Evolutionary conservation across 2,329 filamentous ascomycete species (phyloP).

Genomic region (Cladosporium sp.): DNA sequence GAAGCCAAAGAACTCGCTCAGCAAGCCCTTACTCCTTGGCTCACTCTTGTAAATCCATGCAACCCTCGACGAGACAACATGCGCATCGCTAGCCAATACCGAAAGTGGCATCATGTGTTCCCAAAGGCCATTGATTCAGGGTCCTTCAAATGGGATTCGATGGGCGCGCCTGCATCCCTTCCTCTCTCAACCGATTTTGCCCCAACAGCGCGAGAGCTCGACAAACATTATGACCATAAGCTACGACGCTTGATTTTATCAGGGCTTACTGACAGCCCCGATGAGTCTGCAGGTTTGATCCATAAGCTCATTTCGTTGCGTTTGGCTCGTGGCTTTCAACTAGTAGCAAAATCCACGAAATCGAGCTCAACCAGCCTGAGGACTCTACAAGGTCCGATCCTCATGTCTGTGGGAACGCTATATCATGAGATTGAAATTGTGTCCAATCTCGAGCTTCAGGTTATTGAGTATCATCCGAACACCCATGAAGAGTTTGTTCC

Average conservation of each 20-base stretch:
- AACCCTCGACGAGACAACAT: conserved; percentile 75
- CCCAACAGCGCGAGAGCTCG: conserved; percentile 74
- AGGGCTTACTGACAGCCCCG: conserved; percentile 66
- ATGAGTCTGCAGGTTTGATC: conserved; percentile 72
- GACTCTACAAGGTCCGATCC: conserved; percentile 58
- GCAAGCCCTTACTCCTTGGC: conserved; percentile 61
- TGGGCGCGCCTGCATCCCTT: conserved; percentile 88
- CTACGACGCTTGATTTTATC: conserved; percentile 24
- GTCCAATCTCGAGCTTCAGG: conserved; percentile 80
- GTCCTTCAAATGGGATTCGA: conserved; percentile 93
- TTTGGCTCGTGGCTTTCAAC: conserved; percentile 90
- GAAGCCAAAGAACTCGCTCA: conserved; percentile 12
- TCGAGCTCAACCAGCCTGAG: neutral
- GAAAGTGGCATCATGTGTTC: conserved; percentile 96
- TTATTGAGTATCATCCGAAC: conserved; percentile 86
- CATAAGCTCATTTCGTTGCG: conserved; percentile 82
- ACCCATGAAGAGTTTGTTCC: conserved; percentile 8
- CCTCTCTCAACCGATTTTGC: conserved; percentile 95
- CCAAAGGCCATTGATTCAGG: conserved; percentile 77
- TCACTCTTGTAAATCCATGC: conserved; percentile 89
- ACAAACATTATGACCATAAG: conserved; percentile 67
- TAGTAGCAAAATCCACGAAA: conserved; percentile 49
- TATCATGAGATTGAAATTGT: conserved; percentile 91
- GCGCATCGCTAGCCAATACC: conserved; percentile 72
- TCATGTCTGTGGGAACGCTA: conserved; percentile 86